phyloP scores from a whole-genome alignment of 768 basidiomycete species.

The Russula sp. region DNA sequence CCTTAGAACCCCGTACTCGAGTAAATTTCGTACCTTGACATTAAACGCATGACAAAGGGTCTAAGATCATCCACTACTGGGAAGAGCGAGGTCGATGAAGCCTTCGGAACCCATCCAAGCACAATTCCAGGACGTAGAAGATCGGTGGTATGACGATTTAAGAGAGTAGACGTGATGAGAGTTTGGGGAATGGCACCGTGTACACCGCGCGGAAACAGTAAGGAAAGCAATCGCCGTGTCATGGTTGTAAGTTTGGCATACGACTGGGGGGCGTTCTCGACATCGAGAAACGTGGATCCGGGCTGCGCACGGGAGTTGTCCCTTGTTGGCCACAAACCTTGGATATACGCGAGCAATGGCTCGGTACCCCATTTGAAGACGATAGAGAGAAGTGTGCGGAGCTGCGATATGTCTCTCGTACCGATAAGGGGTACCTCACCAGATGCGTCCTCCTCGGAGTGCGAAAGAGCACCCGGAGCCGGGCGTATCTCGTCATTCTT shows the following conservation, averaged over 20 bases:
- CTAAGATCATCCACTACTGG: slow-evolving; percentile 42
- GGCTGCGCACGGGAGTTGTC: slow-evolving; percentile 15
- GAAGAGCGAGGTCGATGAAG: slow-evolving; percentile 32
- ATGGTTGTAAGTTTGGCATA: slow-evolving; percentile 39
- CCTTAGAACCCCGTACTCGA: neutral
- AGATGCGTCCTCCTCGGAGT: neutral
- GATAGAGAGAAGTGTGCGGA: slow-evolving; percentile 60
- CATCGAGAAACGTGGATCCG: slow-evolving; percentile 38
- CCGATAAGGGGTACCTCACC: slow-evolving; percentile 40
- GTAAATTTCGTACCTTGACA: slow-evolving; percentile 48
- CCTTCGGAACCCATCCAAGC: slow-evolving; percentile 68
- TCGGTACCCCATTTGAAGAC: slow-evolving; percentile 67
- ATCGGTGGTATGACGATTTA: slow-evolving; percentile 52
- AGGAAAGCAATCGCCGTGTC: slow-evolving; percentile 36
- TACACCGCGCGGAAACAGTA: slow-evolving; percentile 49
- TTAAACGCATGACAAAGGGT: slow-evolving; percentile 45
- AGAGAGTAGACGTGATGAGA: slow-evolving; percentile 47
- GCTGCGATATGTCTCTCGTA: slow-evolving; percentile 53
- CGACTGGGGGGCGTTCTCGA: slow-evolving; percentile 37
- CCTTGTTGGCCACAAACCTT: slow-evolving; percentile 34
- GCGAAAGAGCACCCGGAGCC: neutral
- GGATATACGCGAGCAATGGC: slow-evolving; percentile 42
- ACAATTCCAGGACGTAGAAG: slow-evolving; percentile 52
- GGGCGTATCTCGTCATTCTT: neutral
- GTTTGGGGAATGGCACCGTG: slow-evolving; percentile 48